A percentile compares a stretch with the other conserved stretches of the same genome.
These are phyloP conservation scores for Talaromyces sp. DNA, from an alignment of 2,329 filamentous ascomycete genomes.

Conservation along the genomic window DNA sequence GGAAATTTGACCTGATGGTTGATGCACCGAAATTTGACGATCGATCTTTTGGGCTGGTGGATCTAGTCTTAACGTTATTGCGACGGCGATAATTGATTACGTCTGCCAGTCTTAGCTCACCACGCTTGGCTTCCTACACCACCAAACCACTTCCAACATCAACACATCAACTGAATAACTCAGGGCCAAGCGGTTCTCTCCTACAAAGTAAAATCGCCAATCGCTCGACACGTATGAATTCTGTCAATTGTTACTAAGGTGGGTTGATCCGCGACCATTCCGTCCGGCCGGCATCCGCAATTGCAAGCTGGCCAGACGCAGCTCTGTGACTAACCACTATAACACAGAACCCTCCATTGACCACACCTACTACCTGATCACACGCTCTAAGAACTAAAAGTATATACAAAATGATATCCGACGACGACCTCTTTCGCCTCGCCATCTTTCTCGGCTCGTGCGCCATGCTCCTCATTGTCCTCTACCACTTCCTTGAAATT, in stretches of 20 bases:
- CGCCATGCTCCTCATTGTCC: conserved; percentile 85
- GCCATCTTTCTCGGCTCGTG: conserved; percentile 88
- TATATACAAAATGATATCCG: conserved; percentile 76
- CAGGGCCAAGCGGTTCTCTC: background rate
- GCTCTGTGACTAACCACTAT: background rate
- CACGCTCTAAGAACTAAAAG: background rate
- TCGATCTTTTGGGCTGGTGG: background rate
- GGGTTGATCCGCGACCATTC: background rate
- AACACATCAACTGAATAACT: background rate
- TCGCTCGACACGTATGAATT: background rate
- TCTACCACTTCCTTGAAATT: conserved; percentile 95
- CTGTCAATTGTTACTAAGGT: background rate
- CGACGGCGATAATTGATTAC: background rate
- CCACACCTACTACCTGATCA: background rate
- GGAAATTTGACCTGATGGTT: background rate
- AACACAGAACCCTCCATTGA: background rate
- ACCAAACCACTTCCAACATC: background rate
- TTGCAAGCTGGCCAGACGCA: conserved; percentile 18
- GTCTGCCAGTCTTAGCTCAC: background rate
- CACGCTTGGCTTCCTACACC: background rate
- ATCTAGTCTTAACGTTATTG: background rate
- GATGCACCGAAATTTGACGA: background rate
- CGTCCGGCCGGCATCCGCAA: background rate
- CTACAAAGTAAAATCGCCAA: background rate
- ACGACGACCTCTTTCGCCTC: conserved; percentile 83